Base-by-base conservation (phyloP, 768 basidiomycete species). In the Cystofilobasidium bisporidii region DNA sequence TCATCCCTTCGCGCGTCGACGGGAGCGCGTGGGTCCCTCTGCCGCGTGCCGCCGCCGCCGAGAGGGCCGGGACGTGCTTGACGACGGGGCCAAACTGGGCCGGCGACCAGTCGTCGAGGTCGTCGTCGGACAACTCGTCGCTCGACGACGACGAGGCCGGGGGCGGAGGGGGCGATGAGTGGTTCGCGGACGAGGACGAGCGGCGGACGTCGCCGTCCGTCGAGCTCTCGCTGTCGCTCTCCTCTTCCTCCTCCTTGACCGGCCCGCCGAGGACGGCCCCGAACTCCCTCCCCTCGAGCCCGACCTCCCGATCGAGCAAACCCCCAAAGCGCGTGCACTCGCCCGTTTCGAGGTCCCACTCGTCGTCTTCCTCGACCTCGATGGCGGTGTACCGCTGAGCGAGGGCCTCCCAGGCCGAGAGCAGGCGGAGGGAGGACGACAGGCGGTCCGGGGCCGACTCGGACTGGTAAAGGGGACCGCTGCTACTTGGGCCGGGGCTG, bases 261-360 rank as follows among this genome's bases (percentile, higher is more conserved):
- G 11, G n/a, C n/a, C n/a, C 28, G 50, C 24, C 26, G 50, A 3
- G 24, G 18, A 26, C 18, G 18, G 11, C 53, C 5, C 53, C 53
- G 14, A 56, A 56, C 17, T 56, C 53, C 28, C 30, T 26, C 12
- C 9, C 28, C 17, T 56, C 53, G 53, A 1, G 5, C 9, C 47
- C 47, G n/a, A 48, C 47, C 47, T 48, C 47, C 22, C 53, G 53
- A 11, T 56, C 53, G 9, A 56, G 26, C 53, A 56, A 30, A 3
- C 53, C 53, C 28, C 53, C 53, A 28, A 6, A 15, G 28, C 30
- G 17, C 2, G 32, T 11, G 9, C 26, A 32, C 30, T 32, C 53
- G 53, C 53, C 53, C 28, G 53, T 32, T 4, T 14, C 6, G 28
- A 56, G 53, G 53, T 56, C 53, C 53, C 53, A 56, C 53, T 56